A percentile compares a stretch with the other conserved stretches of the same genome.
Conservation (phyloP, 495 filamentous ascomycete genomes). For the Aspergillus mulundensis region DNA sequence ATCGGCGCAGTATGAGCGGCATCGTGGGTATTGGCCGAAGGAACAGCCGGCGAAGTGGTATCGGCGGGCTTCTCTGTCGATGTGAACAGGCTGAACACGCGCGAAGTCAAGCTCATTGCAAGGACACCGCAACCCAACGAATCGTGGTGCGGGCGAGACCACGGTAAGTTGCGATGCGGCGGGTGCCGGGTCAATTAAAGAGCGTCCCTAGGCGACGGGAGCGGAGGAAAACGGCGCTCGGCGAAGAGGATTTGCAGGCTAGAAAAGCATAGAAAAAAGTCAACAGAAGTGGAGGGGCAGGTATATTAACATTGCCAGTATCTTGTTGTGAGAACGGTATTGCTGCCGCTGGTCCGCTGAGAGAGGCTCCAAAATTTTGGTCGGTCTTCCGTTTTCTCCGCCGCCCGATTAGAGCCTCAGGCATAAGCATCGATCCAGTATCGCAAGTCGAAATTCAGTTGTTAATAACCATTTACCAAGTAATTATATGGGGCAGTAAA, state of each 20-base stretch:
- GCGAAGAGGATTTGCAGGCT: conserved; percentile 6
- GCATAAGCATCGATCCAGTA: conserved; percentile 11
- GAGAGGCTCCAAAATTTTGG: conserved; percentile 34
- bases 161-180: conserved; percentile 26
- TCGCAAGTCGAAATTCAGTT: background rate
- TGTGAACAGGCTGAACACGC: conserved; percentile 42
- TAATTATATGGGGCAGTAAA: too few species aligned
- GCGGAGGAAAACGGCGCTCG: conserved; percentile 13
- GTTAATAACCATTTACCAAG: too few species aligned
- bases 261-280: conserved; percentile 17
- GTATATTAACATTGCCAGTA: conserved; percentile 15
- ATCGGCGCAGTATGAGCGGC: conserved; percentile 14
- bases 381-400: conserved; percentile 38
- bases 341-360: conserved; percentile 1
- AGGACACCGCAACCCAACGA: conserved; percentile 32
- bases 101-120: conserved; percentile 48
- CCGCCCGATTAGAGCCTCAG: conserved; percentile 28
- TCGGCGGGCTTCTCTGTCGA: conserved; percentile 33
- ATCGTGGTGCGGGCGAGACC: conserved; percentile 33
- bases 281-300: conserved; percentile 18
- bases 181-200: conserved; percentile 12
- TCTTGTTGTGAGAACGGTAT: background rate
- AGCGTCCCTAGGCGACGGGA: conserved; percentile 11
- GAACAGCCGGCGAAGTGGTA: conserved; percentile 10
- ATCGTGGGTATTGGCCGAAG: conserved; percentile 12